Conservation (phyloP, 1,284 basidiomycete genomes). For the Pisolithus thermaeus region DNA sequence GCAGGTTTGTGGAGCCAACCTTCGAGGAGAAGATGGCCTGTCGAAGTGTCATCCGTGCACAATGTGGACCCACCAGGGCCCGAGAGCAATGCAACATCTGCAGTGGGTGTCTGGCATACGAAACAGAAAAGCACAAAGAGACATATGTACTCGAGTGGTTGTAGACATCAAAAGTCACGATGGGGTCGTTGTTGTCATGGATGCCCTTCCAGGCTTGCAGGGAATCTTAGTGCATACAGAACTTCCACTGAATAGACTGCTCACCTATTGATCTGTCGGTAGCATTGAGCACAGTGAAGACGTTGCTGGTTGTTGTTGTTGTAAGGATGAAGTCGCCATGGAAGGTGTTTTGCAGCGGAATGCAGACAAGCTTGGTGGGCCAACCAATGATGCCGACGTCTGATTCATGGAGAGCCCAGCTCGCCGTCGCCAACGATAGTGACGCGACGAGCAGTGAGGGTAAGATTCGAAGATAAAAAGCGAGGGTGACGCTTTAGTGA, state of each 20-base stretch:
- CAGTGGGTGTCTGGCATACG: conserved; percentile 1
- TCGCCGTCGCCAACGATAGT: conserved; percentile 9
- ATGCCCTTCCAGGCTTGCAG: conserved; percentile 75
- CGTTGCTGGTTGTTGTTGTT: conserved; percentile 65
- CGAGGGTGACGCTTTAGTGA: not conserved
- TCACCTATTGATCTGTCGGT: conserved; percentile 65
- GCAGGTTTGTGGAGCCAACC: conserved; percentile 47
- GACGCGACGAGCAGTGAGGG: conserved; percentile 12
- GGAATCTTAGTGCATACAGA: not conserved
- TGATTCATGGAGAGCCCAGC: conserved; percentile 54
- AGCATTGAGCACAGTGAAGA: conserved; percentile 72
- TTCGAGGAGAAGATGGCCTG: conserved; percentile 71
- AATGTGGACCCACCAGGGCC: conserved; percentile 68
- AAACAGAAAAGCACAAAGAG: not conserved
- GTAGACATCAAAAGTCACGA: conserved; percentile 64
- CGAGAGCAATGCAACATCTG: conserved; percentile 71
- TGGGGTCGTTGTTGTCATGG: conserved; percentile 60
- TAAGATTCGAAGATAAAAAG: not conserved
- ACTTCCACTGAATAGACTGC: not conserved
- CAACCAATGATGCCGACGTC: conserved; percentile 85
- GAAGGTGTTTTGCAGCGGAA: conserved; percentile 55
- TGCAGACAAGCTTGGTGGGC: conserved; percentile 72
- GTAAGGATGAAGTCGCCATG: conserved; percentile 55
- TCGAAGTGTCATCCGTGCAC: conserved; percentile 62
- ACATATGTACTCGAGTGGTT: conserved; percentile 49